Evolutionary conservation across 257 asterid species (phyloP), one percentile per base, ranked within the genome.

Genomic region (Solanum lycopersicoides): DNA sequence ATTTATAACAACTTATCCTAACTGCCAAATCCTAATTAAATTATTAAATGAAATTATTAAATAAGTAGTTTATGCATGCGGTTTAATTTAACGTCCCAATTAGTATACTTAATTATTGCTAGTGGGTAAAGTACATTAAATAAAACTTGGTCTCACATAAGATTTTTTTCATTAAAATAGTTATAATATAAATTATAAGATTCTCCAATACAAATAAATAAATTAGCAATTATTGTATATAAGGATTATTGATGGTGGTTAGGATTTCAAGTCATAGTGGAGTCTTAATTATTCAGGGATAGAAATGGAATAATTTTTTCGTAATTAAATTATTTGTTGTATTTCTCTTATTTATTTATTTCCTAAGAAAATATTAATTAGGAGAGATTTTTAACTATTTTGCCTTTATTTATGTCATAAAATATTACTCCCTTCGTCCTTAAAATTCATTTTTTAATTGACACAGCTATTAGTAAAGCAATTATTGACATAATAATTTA

Each of bases 191-290:
- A 28, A 44, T 37, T 37, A 37, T 25, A 44, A 77, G 65, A 77
- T n/a, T 77, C 63, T 28, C 25, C 39, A 25, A 77, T 28, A 15
- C 37, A 41, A 41, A 76, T 76, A 76, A 74, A 66, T 25, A 23
- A 63, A 42, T 41, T n/a, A 25, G 32, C 30, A 42, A 44, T 77
- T 44, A 77, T 44, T 44, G 47, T 8, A 80, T n/a, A n/a, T 47
- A 45, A 79, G 37, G 30, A 80, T 47, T 79, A 45, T 79, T 79
- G 44, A 80, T 47, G 85, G 68, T 80, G 68, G 68, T 80, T 80
- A 80, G 18, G 85, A 47, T 30, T 80, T 80, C 84, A 30, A 80
- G 68, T 47, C 68, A 80, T 30, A 47, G 68, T 80, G 16, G 85
- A 80, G 66, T 28, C 10, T 80, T 28, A 15, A 80, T 28, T 45